Conservation (phyloP, 2,329 filamentous ascomycete genomes). For the Albophoma yamanashiensis region DNA sequence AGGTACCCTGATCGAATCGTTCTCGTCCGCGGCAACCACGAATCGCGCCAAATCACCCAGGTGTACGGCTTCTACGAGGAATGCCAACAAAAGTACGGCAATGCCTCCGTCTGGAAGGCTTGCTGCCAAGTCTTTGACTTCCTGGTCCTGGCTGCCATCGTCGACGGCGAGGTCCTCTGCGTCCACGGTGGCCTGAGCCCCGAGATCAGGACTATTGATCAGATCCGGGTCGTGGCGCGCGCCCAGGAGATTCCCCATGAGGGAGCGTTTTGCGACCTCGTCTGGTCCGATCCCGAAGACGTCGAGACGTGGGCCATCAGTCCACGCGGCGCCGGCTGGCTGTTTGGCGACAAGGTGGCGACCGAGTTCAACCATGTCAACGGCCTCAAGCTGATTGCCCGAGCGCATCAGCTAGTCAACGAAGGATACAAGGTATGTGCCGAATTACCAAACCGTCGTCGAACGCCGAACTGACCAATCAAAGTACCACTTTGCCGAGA, state of each 20-base stretch:
- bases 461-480: conserved; percentile 14
- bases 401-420: conserved; percentile 96
- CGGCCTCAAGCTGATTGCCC: conserved; percentile 86
- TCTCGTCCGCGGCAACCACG: conserved; percentile 94
- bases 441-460: background rate
- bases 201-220: conserved; percentile 93
- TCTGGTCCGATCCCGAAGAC: conserved; percentile 97
- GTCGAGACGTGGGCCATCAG: conserved; percentile 94
- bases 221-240: conserved; percentile 96
- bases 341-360: conserved; percentile 94
- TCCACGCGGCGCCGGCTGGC: conserved; percentile 91
- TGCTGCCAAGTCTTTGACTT: conserved; percentile 99
- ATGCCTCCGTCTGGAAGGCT: conserved; percentile 99
- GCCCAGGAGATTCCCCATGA: conserved; percentile 98
- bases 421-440: conserved; percentile 82
- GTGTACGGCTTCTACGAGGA: conserved; percentile 99
- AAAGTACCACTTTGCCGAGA: conserved; percentile 86
- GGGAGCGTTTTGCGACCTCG: conserved; percentile 93
- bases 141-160: conserved; percentile 89
- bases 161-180: conserved; percentile 96
- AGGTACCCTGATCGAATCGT: conserved; percentile 94
- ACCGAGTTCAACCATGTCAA: conserved; percentile 98
- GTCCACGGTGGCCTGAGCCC: conserved; percentile 87
- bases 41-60: conserved; percentile 94
- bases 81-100: conserved; percentile 95